Evolutionary conservation across 1,284 basidiomycete genomes (phyloP).

Genomic region (Ganoderma sinense): DNA sequence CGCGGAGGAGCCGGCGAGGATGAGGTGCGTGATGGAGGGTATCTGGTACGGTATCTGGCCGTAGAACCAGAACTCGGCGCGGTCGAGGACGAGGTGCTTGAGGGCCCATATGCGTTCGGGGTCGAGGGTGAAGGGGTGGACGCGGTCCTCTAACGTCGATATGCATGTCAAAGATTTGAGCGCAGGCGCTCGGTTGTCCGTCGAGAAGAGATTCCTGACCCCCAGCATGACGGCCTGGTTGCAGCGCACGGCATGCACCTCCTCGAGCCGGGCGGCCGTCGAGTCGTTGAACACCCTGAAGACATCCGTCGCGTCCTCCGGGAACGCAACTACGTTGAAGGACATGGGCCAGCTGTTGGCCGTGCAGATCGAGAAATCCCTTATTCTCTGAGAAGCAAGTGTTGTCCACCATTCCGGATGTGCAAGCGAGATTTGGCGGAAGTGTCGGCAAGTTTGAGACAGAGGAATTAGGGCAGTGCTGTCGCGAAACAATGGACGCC

Average conservation of each 20-base stretch:
- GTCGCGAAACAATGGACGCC: neutral
- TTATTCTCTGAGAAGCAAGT: neutral
- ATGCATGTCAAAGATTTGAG: constrained; percentile 12
- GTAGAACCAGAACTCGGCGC: neutral
- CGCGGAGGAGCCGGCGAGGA: neutral
- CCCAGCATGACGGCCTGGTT: neutral
- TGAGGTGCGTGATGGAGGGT: constrained; percentile 6
- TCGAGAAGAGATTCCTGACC: constrained; percentile 1
- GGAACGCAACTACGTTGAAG: neutral
- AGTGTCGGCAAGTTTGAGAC: constrained; percentile 12
- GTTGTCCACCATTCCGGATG: constrained; percentile 10
- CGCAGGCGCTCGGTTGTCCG: neutral
- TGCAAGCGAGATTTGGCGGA: constrained; percentile 9
- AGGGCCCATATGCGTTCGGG: neutral
- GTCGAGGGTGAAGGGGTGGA: neutral
- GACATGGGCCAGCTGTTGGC: neutral
- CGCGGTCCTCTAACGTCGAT: neutral
- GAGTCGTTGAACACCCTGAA: constrained; percentile 3
- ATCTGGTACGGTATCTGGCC: neutral
- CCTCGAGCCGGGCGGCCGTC: constrained; percentile 1
- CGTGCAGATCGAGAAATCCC: neutral
- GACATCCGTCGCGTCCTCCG: neutral
- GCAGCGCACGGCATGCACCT: constrained; percentile 4
- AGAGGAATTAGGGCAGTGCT: constrained; percentile 6
- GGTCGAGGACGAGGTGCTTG: constrained; percentile 5